Conservation (phyloP, 208 protist species). For the Leishmania lainsoni region DNA sequence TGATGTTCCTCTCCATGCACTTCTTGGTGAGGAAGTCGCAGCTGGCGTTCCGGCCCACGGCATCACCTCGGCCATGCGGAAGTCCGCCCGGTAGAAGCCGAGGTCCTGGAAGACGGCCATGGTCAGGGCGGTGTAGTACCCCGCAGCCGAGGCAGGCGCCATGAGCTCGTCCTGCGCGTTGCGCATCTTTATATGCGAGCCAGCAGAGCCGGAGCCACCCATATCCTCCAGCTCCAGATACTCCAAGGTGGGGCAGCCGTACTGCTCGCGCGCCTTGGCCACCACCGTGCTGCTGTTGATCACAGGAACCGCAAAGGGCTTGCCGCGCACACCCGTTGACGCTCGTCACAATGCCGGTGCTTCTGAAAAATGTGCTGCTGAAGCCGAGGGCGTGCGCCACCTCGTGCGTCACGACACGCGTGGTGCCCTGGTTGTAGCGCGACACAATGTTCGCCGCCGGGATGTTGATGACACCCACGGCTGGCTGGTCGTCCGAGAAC, state of each 20-base stretch:
- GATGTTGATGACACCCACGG: conserved; percentile 59
- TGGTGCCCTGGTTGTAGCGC: background rate
- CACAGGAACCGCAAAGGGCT: conserved; percentile 34
- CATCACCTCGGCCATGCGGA: conserved; percentile 62
- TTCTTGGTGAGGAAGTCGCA: conserved; percentile 53
- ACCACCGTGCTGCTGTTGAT: conserved; percentile 45
- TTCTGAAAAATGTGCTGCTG: conserved; percentile 18
- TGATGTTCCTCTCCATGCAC: conserved; percentile 39
- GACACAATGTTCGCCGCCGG: too few species aligned
- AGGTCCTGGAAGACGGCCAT: conserved; percentile 81
- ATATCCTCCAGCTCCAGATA: conserved; percentile 84
- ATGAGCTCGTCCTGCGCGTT: conserved; percentile 86
- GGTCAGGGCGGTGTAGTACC: conserved; percentile 77
- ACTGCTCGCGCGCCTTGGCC: conserved; percentile 50
- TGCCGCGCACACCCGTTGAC: too few species aligned
- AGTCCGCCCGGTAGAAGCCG: conserved; percentile 74
- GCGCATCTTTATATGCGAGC: background rate
- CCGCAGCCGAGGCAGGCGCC: conserved; percentile 28
- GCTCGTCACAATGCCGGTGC: background rate
- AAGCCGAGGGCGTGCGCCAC: conserved; percentile 84
- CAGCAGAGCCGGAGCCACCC: background rate
- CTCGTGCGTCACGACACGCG: conserved; percentile 68
- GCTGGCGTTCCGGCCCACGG: conserved; percentile 57
- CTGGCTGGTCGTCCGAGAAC: conserved; percentile 20
- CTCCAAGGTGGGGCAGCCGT: conserved; percentile 50